Base-by-base conservation (phyloP, 768 basidiomycete genomes). In the Leccinum sublutescens region DNA sequence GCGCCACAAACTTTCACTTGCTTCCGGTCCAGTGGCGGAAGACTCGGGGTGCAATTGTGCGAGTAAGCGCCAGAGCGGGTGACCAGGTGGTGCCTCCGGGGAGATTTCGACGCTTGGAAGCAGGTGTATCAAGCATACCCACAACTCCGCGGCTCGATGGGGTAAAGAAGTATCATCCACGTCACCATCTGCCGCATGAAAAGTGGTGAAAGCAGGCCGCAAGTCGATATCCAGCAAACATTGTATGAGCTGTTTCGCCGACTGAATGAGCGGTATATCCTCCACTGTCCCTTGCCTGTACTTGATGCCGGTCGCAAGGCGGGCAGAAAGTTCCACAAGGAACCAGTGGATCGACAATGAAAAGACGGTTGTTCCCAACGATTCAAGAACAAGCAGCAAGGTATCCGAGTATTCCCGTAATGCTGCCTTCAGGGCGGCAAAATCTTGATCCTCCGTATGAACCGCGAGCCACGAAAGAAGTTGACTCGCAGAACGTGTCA, bases 111-210 rank as follows among this genome's bases (percentile, higher is more conserved):
- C 70, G 40, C 66, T 68, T 27, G 65, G 54, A 6, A 82, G 68
- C n/a, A 90, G 65, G 63, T 91, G 85, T 36, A 90, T 77, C 21
- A 93, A 66, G 38, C 82, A 84, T 51, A 92, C 78, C 95, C 94
- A 96, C 17, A 88, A 63, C 64, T 93, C 88, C 2, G 83, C 78
- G 1, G 80, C 77, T 47, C 76, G 77, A 61, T 80, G 75, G 12
- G 76, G 61, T 48, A 80, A 61, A 38, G 73, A 68, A 31, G 75
- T 69, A 23, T 73, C 74, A 62, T 80, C 77, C 4, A 62, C 57
- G 17, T 68, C 60, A 33, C 47, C 54, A 50, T 65, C 64, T n/a
- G 67, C 56, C 43, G 60, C 59, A 47, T 52, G 51, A 47, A 75
- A 60, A 15, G 62, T 50, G 19, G 52, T 50, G 50, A 75, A 63